These are phyloP conservation scores for Tetratostichococcus sp. DNA, from an alignment of 139 green algal species.

Conservation along the genomic window DNA sequence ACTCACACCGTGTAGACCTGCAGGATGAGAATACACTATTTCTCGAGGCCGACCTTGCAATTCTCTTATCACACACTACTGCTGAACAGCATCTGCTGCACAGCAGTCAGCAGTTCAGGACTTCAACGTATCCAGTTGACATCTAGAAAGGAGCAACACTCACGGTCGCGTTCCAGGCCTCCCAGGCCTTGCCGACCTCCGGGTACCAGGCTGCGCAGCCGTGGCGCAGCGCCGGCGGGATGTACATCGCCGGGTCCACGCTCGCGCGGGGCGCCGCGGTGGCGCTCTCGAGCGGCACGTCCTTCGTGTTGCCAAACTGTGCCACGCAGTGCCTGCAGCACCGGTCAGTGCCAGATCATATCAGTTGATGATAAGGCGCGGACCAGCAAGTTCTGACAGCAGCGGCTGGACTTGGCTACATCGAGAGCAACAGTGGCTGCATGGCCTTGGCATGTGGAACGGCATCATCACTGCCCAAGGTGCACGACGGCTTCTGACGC, in stretches of 20 bases:
- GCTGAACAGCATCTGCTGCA: no score
- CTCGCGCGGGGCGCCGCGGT: conserved; percentile 18
- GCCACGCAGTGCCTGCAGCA: conserved; percentile 25
- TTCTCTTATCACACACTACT: no score
- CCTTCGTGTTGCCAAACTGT: conserved; percentile 36
- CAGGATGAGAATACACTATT: not conserved
- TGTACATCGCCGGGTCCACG: conserved; percentile 41
- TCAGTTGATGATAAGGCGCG: no score
- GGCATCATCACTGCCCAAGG: no score
- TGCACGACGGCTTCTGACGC: not conserved
- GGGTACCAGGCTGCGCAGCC: conserved; percentile 45
- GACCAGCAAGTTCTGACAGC: no score
- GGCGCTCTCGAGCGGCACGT: conserved; percentile 48
- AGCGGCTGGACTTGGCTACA: no score
- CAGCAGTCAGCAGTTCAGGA: no score
- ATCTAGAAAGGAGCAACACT: not conserved
- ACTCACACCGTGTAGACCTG: not conserved
- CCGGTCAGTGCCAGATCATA: no score
- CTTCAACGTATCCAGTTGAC: no score
- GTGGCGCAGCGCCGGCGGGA: conserved; percentile 33
- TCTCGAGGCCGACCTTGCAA: no score
- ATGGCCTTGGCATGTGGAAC: no score
- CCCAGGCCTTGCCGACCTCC: conserved; percentile 44
- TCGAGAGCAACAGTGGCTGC: no score
- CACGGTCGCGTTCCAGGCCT: conserved; percentile 14